Percentiles rank a stretch among this genome's conserved stretches.
Evolutionary conservation across 2,329 filamentous ascomycete genomes (phyloP).

Genomic region (Pseudogymnoascus sp.): DNA sequence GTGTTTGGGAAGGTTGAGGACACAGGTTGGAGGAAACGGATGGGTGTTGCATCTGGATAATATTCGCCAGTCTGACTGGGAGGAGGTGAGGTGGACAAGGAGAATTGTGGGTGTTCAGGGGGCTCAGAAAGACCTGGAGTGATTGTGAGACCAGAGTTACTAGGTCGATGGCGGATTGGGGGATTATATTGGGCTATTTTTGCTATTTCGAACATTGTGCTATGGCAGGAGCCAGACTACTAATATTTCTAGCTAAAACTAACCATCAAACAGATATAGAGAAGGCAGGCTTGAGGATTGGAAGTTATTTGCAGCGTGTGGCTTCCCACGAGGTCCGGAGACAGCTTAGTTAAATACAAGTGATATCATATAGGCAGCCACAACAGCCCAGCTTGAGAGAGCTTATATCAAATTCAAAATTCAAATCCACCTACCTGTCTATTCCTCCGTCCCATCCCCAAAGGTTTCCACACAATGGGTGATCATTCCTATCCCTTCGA

Average conservation of each 20-base stretch:
- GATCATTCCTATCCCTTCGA: background rate
- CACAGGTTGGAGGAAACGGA: constrained; percentile 30
- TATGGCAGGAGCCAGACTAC: background rate
- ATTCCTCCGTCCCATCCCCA: background rate
- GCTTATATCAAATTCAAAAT: background rate
- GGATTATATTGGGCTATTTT: background rate
- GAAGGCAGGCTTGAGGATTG: background rate
- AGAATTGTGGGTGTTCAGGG: background rate
- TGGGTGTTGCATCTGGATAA: constrained; percentile 40
- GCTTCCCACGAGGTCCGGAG: background rate
- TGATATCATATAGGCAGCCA: background rate
- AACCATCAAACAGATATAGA: background rate
- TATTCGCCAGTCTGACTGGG: constrained; percentile 45
- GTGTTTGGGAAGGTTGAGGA: constrained; percentile 41
- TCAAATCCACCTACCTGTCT: background rate
- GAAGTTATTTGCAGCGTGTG: background rate
- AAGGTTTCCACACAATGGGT: background rate
- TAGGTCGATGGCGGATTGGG: background rate
- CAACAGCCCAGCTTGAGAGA: background rate
- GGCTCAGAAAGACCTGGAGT: background rate
- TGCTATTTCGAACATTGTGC: background rate
- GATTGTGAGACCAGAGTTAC: background rate
- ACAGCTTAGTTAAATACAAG: background rate
- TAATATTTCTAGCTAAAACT: background rate
- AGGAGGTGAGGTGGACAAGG: constrained; percentile 45